These are phyloP conservation scores for Rhytidhysteron rufulum DNA, from an alignment of 2,329 filamentous ascomycete genomes.

Conservation along the genomic window DNA sequence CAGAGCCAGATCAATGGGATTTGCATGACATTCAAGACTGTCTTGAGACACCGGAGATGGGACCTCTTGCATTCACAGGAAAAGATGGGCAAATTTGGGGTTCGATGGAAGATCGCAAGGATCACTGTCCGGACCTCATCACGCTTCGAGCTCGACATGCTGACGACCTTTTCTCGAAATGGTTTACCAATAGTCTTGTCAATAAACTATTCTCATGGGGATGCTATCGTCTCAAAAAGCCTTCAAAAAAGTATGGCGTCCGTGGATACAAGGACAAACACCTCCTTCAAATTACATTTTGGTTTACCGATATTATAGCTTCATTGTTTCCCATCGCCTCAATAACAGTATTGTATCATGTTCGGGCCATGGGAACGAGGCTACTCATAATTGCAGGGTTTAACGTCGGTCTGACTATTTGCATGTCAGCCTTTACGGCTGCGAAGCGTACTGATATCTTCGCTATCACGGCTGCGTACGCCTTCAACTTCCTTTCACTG, in stretches of 20 bases:
- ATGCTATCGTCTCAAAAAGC: slow-evolving; percentile 11
- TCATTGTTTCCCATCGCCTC: slow-evolving; percentile 18
- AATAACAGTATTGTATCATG: slow-evolving; percentile 12
- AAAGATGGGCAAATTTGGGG: slow-evolving; percentile 12
- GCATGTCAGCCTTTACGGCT: slow-evolving; percentile 15
- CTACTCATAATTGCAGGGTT: slow-evolving; percentile 17
- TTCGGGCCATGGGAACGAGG: slow-evolving; percentile 10
- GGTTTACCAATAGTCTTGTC: slow-evolving; percentile 11
- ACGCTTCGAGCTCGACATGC: slow-evolving; percentile 10
- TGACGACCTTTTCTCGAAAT: slow-evolving; percentile 16
- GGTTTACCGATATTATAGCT: slow-evolving; percentile 16
- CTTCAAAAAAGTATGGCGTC: slow-evolving; percentile 5
- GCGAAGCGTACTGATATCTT: slow-evolving; percentile 23
- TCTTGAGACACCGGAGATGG: slow-evolving; percentile 8
- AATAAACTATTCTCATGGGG: slow-evolving; percentile 7
- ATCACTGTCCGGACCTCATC: slow-evolving; percentile 10
- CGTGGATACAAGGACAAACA: slow-evolving; percentile 11
- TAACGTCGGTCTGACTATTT: slow-evolving; percentile 19
- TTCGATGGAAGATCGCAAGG: not conserved
- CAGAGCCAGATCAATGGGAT: slow-evolving; percentile 11
- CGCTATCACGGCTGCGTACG: slow-evolving; percentile 23
- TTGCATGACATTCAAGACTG: slow-evolving; percentile 14
- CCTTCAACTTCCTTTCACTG: not conserved
- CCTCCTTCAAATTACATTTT: slow-evolving; percentile 14
- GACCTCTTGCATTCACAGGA: slow-evolving; percentile 6